These are phyloP conservation scores for Casuarina glauca DNA, from an alignment of 306 rosid species.

Conservation along the genomic window DNA sequence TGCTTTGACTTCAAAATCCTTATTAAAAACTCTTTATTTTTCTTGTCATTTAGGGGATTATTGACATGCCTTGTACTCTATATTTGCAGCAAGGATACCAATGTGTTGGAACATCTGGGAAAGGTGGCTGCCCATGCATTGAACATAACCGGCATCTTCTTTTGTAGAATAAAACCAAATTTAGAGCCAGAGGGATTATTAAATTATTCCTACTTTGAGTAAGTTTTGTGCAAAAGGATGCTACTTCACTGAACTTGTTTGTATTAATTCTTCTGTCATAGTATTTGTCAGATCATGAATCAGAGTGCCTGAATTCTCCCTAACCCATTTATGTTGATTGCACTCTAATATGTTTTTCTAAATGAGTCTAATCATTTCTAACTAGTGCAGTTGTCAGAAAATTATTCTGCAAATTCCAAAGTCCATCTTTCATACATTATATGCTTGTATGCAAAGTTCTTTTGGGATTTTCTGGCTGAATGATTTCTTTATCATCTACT, in stretches of 20 bases:
- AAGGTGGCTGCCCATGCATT: constrained; percentile 71
- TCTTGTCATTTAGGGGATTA: constrained; percentile 15
- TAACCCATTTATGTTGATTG: not conserved
- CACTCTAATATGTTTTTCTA: not conserved
- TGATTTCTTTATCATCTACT: constrained; percentile 14
- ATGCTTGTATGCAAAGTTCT: not conserved
- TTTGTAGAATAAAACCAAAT: constrained; percentile 54
- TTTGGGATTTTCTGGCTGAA: not conserved
- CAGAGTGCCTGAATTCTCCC: not conserved
- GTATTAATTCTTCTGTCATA: not conserved
- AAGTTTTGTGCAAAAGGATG: constrained; percentile 34
- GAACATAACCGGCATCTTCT: constrained; percentile 76
- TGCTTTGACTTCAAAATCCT: constrained; percentile 31
- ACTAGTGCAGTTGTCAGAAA: not conserved
- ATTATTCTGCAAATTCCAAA: not conserved
- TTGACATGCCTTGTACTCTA: constrained; percentile 34
- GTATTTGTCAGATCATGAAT: constrained; percentile 5
- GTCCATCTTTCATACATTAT: not conserved
- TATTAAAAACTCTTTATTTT: constrained; percentile 2
- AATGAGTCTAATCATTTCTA: not conserved
- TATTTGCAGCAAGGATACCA: constrained; percentile 73
- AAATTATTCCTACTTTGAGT: constrained; percentile 55
- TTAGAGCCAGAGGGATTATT: constrained; percentile 38
- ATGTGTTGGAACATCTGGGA: constrained; percentile 70
- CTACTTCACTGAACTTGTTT: constrained; percentile 6